Evolutionary conservation across 1,139 yeast species (phyloP).

Genomic region (Taphrina pruni): DNA sequence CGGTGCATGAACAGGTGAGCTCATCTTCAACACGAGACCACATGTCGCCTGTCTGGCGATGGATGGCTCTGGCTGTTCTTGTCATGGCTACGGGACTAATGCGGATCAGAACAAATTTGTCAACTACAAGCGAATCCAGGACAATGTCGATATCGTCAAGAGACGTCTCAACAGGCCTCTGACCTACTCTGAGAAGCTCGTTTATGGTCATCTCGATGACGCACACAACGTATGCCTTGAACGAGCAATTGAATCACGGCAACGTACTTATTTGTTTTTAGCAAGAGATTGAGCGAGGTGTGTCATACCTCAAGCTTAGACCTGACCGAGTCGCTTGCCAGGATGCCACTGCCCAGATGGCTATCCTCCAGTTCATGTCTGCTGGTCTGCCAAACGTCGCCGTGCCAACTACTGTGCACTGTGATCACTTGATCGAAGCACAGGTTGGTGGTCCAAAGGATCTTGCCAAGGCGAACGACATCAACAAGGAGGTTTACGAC

Average conservation of each 20-base stretch:
- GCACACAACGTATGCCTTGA: slow-evolving; percentile 63
- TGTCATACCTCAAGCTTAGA: slow-evolving; percentile 91
- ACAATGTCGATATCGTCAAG: slow-evolving; percentile 85
- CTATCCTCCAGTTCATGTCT: slow-evolving; percentile 96
- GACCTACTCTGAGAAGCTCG: slow-evolving; percentile 95
- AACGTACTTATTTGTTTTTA: slow-evolving; percentile 8
- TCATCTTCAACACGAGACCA: neutral
- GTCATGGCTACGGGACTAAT: neutral
- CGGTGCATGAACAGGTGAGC: slow-evolving; percentile 36
- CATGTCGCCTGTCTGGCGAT: too few species aligned
- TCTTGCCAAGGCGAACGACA: slow-evolving; percentile 87
- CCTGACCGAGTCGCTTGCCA: slow-evolving; percentile 99
- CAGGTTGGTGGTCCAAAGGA: slow-evolving; percentile 93
- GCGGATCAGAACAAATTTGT: slow-evolving; percentile 37
- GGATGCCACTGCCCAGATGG: slow-evolving; percentile 99
- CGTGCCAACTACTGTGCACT: slow-evolving; percentile 96
- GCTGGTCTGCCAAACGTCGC: slow-evolving; percentile 94
- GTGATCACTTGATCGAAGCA: slow-evolving; percentile 99
- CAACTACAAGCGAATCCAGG: slow-evolving; percentile 53
- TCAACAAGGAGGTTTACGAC: slow-evolving; percentile 96
- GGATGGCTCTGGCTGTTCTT: too few species aligned
- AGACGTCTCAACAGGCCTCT: slow-evolving; percentile 88
- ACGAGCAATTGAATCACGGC: too few species aligned
- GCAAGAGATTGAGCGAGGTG: slow-evolving; percentile 95
- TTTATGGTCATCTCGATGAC: slow-evolving; percentile 94